Base-by-base conservation (phyloP, 1,284 basidiomycete species). In the Pseudozyma sp. region DNA sequence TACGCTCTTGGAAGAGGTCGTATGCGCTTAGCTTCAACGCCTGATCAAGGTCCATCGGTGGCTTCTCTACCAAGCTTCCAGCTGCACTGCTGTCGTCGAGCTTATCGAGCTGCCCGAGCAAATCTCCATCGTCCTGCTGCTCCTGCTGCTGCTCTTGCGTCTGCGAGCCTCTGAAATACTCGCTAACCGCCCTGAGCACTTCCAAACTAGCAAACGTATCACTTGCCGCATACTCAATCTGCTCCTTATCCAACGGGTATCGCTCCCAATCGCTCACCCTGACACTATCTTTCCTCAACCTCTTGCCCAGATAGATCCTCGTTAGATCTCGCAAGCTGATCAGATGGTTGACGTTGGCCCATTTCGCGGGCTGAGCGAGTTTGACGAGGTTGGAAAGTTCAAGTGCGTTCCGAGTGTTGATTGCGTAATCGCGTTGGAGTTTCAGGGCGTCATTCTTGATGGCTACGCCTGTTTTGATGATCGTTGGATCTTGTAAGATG, bases 181-280 rank as follows among this genome's bases (percentile, higher is more conserved):
- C 68, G 1, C 59, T 18, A 0, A 78, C 35, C 0, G 63, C 73
- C 21, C 78, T 70, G 13, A 78, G 52, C 14, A 82, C 51, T 48
- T 82, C 81, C 36, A 82, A 57, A 34, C 76, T 60, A 1, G 64
- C 79, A 44, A 78, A 78, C 3, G 74, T 76, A 40, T 82, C 81
- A 50, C 62, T 75, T 0, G 79, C 79, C 3, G 81, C 81, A 53
- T 82, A 82, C 44, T 74, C 70, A n/a, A 74, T 55, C 58, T 82
- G 81, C 18, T 60, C 49, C 7, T 52, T 47, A 1, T 52, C 49
- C 43, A 82, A 52, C 7, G 66, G 69, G 2, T 42, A 56, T 6
- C n/a, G 45, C 18, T 70, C 60, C 81, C 81, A 82, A 42, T 70
- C 55, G 42, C 76, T 74, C 16, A 61, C 54, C 21, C 81, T 65